Percentiles rank a stretch among this genome's conserved stretches.
phyloP scores from a whole-genome alignment of 345 rosid genomes.

The Passiflora organensis region DNA sequence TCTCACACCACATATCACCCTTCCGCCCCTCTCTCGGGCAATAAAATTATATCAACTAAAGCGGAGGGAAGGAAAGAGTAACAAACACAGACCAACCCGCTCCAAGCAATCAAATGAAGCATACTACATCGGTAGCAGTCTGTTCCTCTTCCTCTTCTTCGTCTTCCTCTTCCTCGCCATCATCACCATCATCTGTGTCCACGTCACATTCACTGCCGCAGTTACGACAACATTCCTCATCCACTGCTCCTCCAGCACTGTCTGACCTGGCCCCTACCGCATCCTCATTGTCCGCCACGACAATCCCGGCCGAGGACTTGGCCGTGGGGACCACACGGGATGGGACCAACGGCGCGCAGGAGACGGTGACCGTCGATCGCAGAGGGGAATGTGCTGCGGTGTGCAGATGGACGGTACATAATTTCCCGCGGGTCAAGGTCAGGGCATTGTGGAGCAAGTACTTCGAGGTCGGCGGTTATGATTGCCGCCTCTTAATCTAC shows the following conservation, averaged over 20 bases:
- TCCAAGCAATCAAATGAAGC: not conserved
- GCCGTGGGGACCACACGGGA: constrained; percentile 53
- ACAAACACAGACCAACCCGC: not conserved
- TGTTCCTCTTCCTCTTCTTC: constrained; percentile 36
- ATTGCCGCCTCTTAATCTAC: constrained; percentile 9
- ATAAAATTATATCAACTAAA: constrained; percentile 8
- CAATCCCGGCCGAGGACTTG: constrained; percentile 54
- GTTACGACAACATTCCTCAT: constrained; percentile 3
- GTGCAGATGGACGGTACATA: constrained; percentile 85
- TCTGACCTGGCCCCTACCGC: constrained; percentile 49
- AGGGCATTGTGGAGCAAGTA: constrained; percentile 86
- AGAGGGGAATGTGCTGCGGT: constrained; percentile 75
- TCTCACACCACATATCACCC: constrained; percentile 19
- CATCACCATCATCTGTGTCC: no score
- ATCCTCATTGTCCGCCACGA: constrained; percentile 36
- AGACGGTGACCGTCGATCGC: constrained; percentile 72
- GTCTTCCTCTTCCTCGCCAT: no score
- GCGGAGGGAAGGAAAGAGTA: constrained; percentile 6
- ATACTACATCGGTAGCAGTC: constrained; percentile 59
- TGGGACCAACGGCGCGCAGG: constrained; percentile 74
- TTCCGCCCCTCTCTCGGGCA: constrained; percentile 11
- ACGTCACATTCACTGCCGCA: constrained; percentile 19
- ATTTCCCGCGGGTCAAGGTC: constrained; percentile 76
- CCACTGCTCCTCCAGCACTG: constrained; percentile 9
- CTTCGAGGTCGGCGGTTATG: constrained; percentile 15